Evolutionary conservation across 2,329 filamentous ascomycete species (phyloP), one percentile per base, ranked within the genome.

Genomic region (Grosmannia clavigera): DNA sequence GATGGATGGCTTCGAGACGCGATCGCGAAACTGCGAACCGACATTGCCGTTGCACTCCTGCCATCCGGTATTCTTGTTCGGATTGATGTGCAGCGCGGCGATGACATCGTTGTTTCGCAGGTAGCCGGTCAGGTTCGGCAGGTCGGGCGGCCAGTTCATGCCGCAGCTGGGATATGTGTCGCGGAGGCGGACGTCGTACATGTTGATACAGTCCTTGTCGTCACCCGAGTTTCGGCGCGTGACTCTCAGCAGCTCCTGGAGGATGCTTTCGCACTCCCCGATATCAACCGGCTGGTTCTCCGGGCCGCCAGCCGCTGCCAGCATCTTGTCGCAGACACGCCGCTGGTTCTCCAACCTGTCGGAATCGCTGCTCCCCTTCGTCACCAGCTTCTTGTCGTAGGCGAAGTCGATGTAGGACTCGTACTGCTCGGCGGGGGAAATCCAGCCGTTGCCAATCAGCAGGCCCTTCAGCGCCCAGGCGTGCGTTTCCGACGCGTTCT

Each of bases 401-500:
- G 88, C 86, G 68, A 84, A 97, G 35, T 85, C 81, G 11, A 96
- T 76, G 70, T 96, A 96, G 0, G 92, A 80, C 35, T 87, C 85
- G 71, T 97, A 99, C 71, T 99, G 94, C 56, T 96, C 89, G 9
- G 77, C 76, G 1, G 92, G 92, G 2, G 92, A 88, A 58, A 99
- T 92, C 94, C 95, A 99, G 48, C 92, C 94, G 70, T 99, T 99
- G 59, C 95, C 95, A 63, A 99, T 97, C 43, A 99, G 72, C 25
- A 99, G 76, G 10, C 92, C 94, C 65, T 86, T 81, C 33, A 99
- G 75, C 57, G 87, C 86, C 94, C 92, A 99, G 31, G 73, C 71
- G 50, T 75, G 70, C 59, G 75, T 73, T 5, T 74, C 73, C 27
- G 69, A 69, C 16, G 73, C 72, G n/a, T 76, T 75, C 68, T 87